Evolutionary conservation across 495 filamentous ascomycete species (phyloP).

Genomic region (Sporormia fimetaria): DNA sequence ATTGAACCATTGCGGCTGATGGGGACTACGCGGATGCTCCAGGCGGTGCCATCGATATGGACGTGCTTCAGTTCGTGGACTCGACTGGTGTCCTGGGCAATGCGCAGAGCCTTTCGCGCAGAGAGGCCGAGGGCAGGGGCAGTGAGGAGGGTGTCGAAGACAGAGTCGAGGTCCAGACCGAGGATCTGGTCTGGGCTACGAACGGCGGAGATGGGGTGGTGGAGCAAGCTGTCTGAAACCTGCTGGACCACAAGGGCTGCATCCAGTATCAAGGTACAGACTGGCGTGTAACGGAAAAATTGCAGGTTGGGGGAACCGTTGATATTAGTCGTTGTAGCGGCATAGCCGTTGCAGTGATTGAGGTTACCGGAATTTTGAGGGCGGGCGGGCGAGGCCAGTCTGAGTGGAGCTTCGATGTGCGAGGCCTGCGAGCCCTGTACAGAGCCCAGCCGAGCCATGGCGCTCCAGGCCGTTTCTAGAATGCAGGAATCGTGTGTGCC

Average conservation of each 20-base stretch:
- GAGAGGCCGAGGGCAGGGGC: constrained; percentile 4
- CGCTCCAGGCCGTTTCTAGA: no score
- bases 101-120: constrained; percentile 8
- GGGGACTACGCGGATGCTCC: constrained; percentile 18
- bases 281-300: constrained; percentile 9
- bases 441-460: no score
- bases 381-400: no score
- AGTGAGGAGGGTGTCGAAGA: constrained; percentile 11
- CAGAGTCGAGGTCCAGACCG: constrained; percentile 5
- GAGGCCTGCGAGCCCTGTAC: no score
- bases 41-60: background rate
- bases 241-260: constrained; percentile 3
- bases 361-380: no score
- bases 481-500: no score
- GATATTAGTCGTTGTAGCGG: no score
- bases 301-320: background rate
- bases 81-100: constrained; percentile 3
- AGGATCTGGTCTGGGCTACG: constrained; percentile 6
- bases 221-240: constrained; percentile 16
- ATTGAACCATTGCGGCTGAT: constrained; percentile 9
- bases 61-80: constrained; percentile 7
- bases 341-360: no score
- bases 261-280: constrained; percentile 13
- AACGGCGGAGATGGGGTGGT: constrained; percentile 8
- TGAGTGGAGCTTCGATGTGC: no score